These are phyloP conservation scores for Austroboletus festivus DNA, from an alignment of 768 basidiomycete genomes.

Conservation along the genomic window DNA sequence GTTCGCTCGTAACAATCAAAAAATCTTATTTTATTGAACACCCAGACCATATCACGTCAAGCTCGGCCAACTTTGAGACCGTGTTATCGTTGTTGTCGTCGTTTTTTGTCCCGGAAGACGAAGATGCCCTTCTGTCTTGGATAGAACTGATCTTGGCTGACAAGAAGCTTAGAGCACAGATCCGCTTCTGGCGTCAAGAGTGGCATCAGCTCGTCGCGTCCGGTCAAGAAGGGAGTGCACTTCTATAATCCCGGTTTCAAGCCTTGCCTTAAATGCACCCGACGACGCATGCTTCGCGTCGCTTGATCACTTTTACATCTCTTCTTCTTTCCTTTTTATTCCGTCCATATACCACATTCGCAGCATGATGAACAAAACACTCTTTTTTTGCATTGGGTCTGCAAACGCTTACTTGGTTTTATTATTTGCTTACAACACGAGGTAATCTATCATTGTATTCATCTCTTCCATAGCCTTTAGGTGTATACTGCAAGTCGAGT, in stretches of 20 bases:
- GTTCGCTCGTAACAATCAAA: neutral
- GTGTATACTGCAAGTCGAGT: slow-evolving; percentile 16
- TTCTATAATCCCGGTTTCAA: slow-evolving; percentile 42
- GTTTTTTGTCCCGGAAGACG: slow-evolving; percentile 91
- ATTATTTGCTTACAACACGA: slow-evolving; percentile 22
- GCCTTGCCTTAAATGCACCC: neutral
- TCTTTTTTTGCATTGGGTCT: slow-evolving; percentile 15
- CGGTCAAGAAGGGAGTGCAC: slow-evolving; percentile 58
- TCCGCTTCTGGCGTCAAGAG: slow-evolving; percentile 73
- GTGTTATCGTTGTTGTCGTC: slow-evolving; percentile 88
- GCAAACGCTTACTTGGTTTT: slow-evolving; percentile 11
- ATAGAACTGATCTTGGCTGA: slow-evolving; percentile 57
- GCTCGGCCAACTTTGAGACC: slow-evolving; percentile 83
- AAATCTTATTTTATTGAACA: slow-evolving; percentile 3
- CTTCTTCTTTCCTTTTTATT: slow-evolving; percentile 16
- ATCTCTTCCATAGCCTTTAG: slow-evolving; percentile 4
- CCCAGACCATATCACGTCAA: slow-evolving; percentile 79
- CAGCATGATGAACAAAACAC: slow-evolving; percentile 11
- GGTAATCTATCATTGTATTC: slow-evolving; percentile 27
- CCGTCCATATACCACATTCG: slow-evolving; percentile 20
- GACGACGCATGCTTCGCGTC: slow-evolving; percentile 2
- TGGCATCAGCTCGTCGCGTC: slow-evolving; percentile 70
- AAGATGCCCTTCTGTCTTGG: slow-evolving; percentile 81
- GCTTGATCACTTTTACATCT: neutral
- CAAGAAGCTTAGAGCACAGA: slow-evolving; percentile 66